Base-by-base conservation (phyloP, 352 stramenopile species). In the Phytophthora ohioensis region DNA sequence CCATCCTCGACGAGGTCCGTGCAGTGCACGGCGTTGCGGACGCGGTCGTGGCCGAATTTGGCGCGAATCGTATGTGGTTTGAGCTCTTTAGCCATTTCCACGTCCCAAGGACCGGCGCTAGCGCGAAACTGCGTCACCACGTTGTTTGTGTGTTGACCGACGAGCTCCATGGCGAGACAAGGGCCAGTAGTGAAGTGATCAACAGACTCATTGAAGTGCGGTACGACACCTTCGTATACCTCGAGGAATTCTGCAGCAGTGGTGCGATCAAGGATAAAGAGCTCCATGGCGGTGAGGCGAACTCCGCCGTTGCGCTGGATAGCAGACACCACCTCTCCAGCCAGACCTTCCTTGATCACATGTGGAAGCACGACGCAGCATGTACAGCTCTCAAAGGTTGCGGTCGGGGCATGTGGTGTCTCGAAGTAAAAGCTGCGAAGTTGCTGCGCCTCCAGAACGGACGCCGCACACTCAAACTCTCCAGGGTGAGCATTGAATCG, bases 1-100 rank as follows among this genome's bases (percentile, higher is more conserved):
- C 93, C 93, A 75, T 98, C 94, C 45, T 98, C 93, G 1, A 79
- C 62, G 9, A 98, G 71, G 67, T 98, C 95, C 0, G 95, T 98
- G 85, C 93, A 98, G 68, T 98, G 94, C 17, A 98, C 85, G 10
- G 88, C 94, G 67, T 98, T 98, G 42, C 84, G 80, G 52, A 98
- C 85, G 42, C 83, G 80, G 72, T 98, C 90, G 31, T 88, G 73
- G 15, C 95, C 96, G 79, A 93, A 98, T 46, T 82, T 87, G 38
- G 87, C 96, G 31, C 96, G 88, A 41, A 99, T 85, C 13, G 92
- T 97, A 15, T 92, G 79, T 1, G 93, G 90, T 41, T 91, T 76
- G 10, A 99, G 78, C 75, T 98, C 91, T 68, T 97, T 97, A 17
- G 95, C 95, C 80, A 98, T 97, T 51, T 98, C 85, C 5, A 98